Percentiles rank a stretch among this genome's conserved stretches.
These are phyloP conservation scores for Termitomyces sp. DNA, from an alignment of 768 basidiomycete genomes.

Conservation along the genomic window DNA sequence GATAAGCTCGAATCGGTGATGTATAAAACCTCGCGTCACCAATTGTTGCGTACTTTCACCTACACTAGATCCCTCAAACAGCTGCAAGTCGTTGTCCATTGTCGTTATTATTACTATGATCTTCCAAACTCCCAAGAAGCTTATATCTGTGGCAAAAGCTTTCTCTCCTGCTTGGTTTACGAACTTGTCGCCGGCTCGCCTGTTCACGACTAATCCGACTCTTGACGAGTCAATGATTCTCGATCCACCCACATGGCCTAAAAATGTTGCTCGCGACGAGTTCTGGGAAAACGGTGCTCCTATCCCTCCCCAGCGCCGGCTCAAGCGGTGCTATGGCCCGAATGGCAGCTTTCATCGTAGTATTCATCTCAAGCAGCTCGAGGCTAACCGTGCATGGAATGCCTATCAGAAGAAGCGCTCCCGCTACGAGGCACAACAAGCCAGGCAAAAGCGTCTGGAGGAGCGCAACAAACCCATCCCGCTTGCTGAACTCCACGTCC, in stretches of 20 bases:
- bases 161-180: conserved; percentile 2
- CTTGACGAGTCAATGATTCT: not conserved
- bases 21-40: not conserved
- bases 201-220: conserved; percentile 7
- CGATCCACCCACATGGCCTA: conserved; percentile 12
- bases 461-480: not conserved
- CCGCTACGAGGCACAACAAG: conserved; percentile 8
- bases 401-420: conserved; percentile 3
- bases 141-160: conserved; percentile 13
- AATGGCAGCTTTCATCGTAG: conserved; percentile 11
- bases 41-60: no score
- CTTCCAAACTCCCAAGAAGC: conserved; percentile 10
- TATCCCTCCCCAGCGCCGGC: not conserved
- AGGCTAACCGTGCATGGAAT: conserved; percentile 3
- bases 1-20: not conserved
- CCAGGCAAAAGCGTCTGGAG: not conserved
- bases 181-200: conserved; percentile 12
- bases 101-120: conserved; percentile 5
- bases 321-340: conserved; percentile 5
- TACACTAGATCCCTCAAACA: not conserved
- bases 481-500: conserved; percentile 1
- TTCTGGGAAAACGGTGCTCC: conserved; percentile 8
- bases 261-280: conserved; percentile 3
- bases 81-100: not conserved
- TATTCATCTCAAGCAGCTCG: not conserved